phyloP scores from a whole-genome alignment of 2,329 filamentous ascomycete genomes.

The Cyphellophora attinorum region DNA sequence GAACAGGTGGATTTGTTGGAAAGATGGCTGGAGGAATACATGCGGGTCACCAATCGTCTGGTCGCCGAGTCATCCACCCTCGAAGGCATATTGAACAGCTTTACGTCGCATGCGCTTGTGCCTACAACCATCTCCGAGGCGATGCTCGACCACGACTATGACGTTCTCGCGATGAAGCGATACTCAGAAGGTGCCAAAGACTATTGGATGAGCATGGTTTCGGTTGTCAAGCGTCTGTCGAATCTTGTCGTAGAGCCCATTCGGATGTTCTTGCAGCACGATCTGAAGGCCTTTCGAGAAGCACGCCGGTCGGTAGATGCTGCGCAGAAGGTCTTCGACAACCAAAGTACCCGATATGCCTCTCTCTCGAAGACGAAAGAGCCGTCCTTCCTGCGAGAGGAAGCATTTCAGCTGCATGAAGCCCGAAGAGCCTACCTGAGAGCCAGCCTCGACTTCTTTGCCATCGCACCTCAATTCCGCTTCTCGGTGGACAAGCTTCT shows the following conservation, averaged over 20 bases:
- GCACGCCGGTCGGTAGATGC: constrained; percentile 64
- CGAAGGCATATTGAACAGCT: constrained; percentile 69
- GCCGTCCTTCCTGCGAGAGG: constrained; percentile 78
- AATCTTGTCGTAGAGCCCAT: constrained; percentile 71
- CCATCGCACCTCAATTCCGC: constrained; percentile 76
- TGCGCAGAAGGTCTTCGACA: constrained; percentile 76
- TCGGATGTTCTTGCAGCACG: constrained; percentile 63
- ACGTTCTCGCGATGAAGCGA: constrained; percentile 72
- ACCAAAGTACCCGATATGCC: constrained; percentile 69
- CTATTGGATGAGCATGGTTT: constrained; percentile 71
- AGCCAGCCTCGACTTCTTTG: constrained; percentile 86
- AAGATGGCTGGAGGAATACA: constrained; percentile 74
- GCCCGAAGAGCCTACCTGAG: constrained; percentile 83
- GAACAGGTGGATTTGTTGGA: constrained; percentile 89
- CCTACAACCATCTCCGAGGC: constrained; percentile 67
- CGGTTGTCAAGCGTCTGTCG: constrained; percentile 69
- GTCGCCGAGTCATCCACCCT: constrained; percentile 59
- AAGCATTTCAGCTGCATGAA: constrained; percentile 92
- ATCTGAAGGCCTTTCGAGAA: constrained; percentile 81
- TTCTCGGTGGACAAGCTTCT: constrained; percentile 77
- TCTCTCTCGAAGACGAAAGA: constrained; percentile 88
- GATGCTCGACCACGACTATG: constrained; percentile 90
- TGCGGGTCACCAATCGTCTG: constrained; percentile 53
- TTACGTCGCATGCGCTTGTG: constrained; percentile 67
- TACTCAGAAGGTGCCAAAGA: constrained; percentile 79